Conservation (phyloP, 352 stramenopile genomes). For the Globisporangium solare region DNA sequence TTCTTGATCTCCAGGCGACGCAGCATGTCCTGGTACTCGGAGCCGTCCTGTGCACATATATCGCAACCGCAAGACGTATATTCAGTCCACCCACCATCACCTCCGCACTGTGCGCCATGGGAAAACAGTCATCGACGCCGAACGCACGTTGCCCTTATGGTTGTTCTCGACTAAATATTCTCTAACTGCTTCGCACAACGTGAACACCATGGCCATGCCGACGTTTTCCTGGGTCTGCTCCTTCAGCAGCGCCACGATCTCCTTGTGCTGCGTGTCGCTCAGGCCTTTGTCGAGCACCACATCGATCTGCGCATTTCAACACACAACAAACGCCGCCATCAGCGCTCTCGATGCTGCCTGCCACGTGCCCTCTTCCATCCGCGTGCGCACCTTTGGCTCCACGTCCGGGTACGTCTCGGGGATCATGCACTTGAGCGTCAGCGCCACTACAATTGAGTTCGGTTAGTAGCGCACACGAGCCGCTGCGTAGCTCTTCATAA, state of each 20-base stretch:
- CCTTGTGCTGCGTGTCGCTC: conserved; percentile 73
- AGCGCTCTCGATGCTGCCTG: no score
- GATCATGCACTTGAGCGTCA: conserved; percentile 73
- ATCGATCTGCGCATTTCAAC: conserved; percentile 38
- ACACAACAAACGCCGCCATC: neutral
- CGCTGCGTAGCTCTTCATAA: neutral
- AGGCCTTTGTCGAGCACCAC: conserved; percentile 76
- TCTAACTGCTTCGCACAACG: conserved; percentile 71
- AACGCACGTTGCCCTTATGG: conserved; percentile 69
- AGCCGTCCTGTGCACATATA: conserved; percentile 52
- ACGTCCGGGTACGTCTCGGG: conserved; percentile 78
- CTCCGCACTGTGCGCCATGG: neutral
- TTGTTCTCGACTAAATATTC: conserved; percentile 89
- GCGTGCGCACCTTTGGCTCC: conserved; percentile 39
- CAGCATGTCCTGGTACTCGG: conserved; percentile 88
- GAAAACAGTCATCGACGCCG: neutral
- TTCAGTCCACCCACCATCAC: conserved; percentile 2
- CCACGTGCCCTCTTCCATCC: no score
- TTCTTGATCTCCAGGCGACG: conserved; percentile 74
- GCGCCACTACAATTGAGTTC: conserved; percentile 31
- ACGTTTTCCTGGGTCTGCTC: conserved; percentile 75
- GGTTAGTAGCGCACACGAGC: neutral
- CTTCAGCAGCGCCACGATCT: conserved; percentile 59
- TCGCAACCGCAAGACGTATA: conserved; percentile 9
- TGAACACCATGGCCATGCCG: conserved; percentile 88